Conservation (phyloP, 805 yeast species). For the Peterozyma xylosa region DNA sequence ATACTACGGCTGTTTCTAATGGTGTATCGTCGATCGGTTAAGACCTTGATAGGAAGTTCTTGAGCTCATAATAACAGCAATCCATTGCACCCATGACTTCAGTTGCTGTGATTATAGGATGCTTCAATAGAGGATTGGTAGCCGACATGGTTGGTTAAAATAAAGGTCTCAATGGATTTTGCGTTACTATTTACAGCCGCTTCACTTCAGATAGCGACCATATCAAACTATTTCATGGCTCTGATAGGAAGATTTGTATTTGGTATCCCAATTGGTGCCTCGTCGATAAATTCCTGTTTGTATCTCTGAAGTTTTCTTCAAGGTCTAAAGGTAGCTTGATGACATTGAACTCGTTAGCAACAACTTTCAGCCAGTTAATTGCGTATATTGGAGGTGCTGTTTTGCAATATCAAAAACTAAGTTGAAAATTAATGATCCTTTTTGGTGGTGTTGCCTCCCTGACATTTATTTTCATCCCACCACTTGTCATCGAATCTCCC, state of each 20-base stretch:
- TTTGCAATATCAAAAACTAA: conserved; percentile 19
- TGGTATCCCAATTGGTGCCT: conserved; percentile 70
- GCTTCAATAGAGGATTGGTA: conserved; percentile 38
- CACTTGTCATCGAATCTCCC: conserved; percentile 46
- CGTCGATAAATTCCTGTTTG: conserved; percentile 61
- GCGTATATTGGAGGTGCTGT: conserved; percentile 31
- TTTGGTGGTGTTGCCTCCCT: conserved; percentile 34
- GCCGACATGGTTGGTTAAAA: conserved; percentile 44
- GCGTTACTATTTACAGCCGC: conserved; percentile 15
- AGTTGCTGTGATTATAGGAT: conserved; percentile 47
- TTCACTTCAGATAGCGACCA: conserved; percentile 34
- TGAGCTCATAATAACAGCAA: conserved; percentile 29
- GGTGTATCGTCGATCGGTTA: conserved; percentile 44
- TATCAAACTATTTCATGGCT: conserved; percentile 29
- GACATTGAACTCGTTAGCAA: conserved; percentile 31
- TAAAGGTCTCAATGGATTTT: conserved; percentile 31
- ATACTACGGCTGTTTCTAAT: conserved; percentile 58
- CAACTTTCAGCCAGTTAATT: conserved; percentile 44
- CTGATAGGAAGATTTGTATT: conserved; percentile 52
- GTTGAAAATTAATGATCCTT: conserved; percentile 33
- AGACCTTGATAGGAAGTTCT: conserved; percentile 24
- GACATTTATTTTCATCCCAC: conserved; percentile 25
- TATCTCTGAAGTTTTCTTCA: conserved; percentile 43
- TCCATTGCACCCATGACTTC: conserved; percentile 37
- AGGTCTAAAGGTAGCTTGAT: conserved; percentile 28